These are phyloP conservation scores for Serendipita sp. DNA, from an alignment of 768 basidiomycete genomes.

Conservation along the genomic window DNA sequence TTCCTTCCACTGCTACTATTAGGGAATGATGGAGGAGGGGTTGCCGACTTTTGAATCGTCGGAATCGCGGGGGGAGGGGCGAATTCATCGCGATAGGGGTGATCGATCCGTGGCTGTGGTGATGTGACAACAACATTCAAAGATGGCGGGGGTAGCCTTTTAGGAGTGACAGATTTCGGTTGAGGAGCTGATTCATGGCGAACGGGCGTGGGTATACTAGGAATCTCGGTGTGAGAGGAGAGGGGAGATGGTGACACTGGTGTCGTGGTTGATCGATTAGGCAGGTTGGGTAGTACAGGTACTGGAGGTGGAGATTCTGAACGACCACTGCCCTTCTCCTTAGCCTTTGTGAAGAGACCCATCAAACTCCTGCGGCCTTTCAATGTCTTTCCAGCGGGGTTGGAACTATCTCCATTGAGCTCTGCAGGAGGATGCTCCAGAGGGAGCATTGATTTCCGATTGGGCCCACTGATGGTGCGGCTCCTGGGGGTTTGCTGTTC, in stretches of 20 bases:
- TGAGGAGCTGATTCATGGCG: constrained; percentile 18
- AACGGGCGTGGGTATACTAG: constrained; percentile 9
- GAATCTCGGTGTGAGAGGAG: constrained; percentile 18
- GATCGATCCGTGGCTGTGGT: not conserved
- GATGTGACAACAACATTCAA: constrained; percentile 3
- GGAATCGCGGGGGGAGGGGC: not conserved
- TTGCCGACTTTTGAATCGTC: not conserved
- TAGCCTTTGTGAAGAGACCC: constrained; percentile 48
- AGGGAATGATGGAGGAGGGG: not conserved
- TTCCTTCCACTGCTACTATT: not conserved
- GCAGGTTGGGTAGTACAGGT: constrained; percentile 31
- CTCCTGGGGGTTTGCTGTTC: constrained; percentile 18
- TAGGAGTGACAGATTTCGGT: not conserved
- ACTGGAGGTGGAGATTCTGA: constrained; percentile 40
- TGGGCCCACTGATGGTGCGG: constrained; percentile 6
- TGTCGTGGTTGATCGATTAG: constrained; percentile 15
- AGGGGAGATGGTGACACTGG: constrained; percentile 17
- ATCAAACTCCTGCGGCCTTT: constrained; percentile 72
- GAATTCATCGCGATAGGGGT: not conserved
- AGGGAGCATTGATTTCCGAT: constrained; percentile 19
- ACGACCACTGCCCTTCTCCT: constrained; percentile 20
- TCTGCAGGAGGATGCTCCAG: constrained; percentile 21
- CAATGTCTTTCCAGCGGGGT: constrained; percentile 28
- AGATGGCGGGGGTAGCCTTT: not conserved
- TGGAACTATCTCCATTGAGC: constrained; percentile 12